Evolutionary conservation across 805 yeast species (phyloP), one percentile per base, ranked within the genome.

Genomic region (Sungouiella thailandica): DNA sequence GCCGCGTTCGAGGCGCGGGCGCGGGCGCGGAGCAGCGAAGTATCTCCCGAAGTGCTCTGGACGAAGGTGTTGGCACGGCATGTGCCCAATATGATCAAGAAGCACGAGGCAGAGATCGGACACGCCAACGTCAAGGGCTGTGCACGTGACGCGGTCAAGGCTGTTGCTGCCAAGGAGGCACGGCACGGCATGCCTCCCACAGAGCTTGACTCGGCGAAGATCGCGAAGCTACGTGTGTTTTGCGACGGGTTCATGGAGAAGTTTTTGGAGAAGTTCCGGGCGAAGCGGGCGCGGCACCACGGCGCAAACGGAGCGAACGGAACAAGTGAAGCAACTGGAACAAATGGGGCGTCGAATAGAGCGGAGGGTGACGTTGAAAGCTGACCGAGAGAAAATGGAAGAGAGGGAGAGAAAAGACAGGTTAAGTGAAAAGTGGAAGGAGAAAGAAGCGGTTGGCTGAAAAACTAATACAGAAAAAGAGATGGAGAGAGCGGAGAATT

Each of bases 21-120:
- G 10, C 26, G 15, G 13, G 34, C 29, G 9, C 27, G 15, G 9
- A 5, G n/a, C 4, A 19, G 4, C 2, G 14, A 24, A 14, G 35
- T 29, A 9, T 27, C 42, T 6, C 42, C 43, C 2, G 67, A 60
- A 23, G 40, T 44, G 9, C 52, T 50, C 31, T 73, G 79, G 78
- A 65, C 59, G 5, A 54, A 51, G 25, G 44, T 65, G 20, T 76
- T 90, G 53, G 97, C 96, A 2, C 59, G 69, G 11, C 67, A 76
- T 46, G 83, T 90, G 8, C 97, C 97, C 7, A 87, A 88, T 49
- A 57, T 83, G 50, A 67, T 89, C 35, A 78, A 78, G 43, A 76
- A 74, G 44, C 76, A 82, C 55, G 81, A 76, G 43, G 53, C 65
- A 2, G 79, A 77, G 34, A 65, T 90, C 15, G 88, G 87, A 4